Evolutionary conservation across 768 basidiomycete species (phyloP).

Genomic region (Suillus brevipes): DNA sequence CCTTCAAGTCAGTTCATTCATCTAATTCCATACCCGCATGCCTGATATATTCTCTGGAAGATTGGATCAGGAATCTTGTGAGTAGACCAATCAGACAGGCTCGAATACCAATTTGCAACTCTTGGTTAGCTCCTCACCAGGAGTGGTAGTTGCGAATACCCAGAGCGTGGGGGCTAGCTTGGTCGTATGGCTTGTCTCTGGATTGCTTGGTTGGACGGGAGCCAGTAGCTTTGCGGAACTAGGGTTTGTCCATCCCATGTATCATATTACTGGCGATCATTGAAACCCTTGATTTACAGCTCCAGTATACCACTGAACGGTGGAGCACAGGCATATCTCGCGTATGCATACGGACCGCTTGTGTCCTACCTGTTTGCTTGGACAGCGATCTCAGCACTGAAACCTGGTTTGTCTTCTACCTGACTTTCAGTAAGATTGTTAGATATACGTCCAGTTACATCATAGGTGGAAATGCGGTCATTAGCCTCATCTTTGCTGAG

Average conservation of each 20-base stretch:
- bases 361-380: slow-evolving; percentile 92
- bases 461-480: slow-evolving; percentile 75
- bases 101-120: slow-evolving; percentile 10
- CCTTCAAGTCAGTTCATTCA: slow-evolving; percentile 53
- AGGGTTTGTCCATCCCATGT: slow-evolving; percentile 51
- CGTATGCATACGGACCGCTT: slow-evolving; percentile 85
- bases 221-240: slow-evolving; percentile 93
- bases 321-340: slow-evolving; percentile 76
- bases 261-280: background rate
- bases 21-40: background rate
- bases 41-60: slow-evolving; percentile 34
- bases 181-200: slow-evolving; percentile 79
- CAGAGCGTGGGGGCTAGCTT: slow-evolving; percentile 90
- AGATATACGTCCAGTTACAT: background rate
- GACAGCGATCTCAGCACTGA: slow-evolving; percentile 88
- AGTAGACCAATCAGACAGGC: slow-evolving; percentile 21
- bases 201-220: slow-evolving; percentile 91
- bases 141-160: slow-evolving; percentile 86
- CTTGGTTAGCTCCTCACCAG: slow-evolving; percentile 76
- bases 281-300: slow-evolving; percentile 13
- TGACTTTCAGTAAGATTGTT: slow-evolving; percentile 3
- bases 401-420: slow-evolving; percentile 57
- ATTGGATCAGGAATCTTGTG: slow-evolving; percentile 96
- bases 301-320: slow-evolving; percentile 44
- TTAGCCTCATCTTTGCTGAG: slow-evolving; percentile 88